Evolutionary conservation across 805 yeast species (phyloP).

Genomic region (Pichia occidentalis): DNA sequence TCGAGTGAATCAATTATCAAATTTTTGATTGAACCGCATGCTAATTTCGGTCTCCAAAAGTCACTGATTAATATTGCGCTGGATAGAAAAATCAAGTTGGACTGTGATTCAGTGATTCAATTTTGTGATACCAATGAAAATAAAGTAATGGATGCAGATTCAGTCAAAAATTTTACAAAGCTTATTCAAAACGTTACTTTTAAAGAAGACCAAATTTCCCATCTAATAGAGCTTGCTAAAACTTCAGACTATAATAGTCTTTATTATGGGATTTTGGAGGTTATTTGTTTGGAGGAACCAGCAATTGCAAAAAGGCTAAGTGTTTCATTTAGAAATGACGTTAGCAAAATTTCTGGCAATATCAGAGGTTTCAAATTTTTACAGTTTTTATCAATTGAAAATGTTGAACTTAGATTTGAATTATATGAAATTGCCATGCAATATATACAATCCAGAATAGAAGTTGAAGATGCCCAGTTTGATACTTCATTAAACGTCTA

Average conservation of each 20-base stretch:
- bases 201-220: slow-evolving; percentile 1
- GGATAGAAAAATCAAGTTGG: slow-evolving; percentile 2
- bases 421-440: slow-evolving; percentile 7
- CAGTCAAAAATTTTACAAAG: not conserved
- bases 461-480: not conserved
- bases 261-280: slow-evolving; percentile 6
- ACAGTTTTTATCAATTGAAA: slow-evolving; percentile 5
- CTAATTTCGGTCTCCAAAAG: not conserved
- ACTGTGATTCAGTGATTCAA: not conserved
- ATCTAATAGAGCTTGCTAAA: slow-evolving; percentile 1
- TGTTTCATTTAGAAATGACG: not conserved
- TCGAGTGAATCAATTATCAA: slow-evolving; percentile 6
- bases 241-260: not conserved
- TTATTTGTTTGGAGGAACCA: not conserved
- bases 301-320: not conserved
- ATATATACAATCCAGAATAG: slow-evolving; percentile 10
- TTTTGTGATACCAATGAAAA: not conserved
- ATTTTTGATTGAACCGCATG: slow-evolving; percentile 1
- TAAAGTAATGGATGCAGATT: not conserved
- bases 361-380: slow-evolving; percentile 12
- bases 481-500: slow-evolving; percentile 12
- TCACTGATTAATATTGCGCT: slow-evolving; percentile 1
- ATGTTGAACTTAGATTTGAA: not conserved
- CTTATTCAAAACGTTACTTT: slow-evolving; percentile 4
- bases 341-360: not conserved